A percentile compares a stretch with the other conserved stretches of the same genome.
Evolutionary conservation across 176 grass and related monocot species (phyloP).

Genomic region (Musa beccarii): DNA sequence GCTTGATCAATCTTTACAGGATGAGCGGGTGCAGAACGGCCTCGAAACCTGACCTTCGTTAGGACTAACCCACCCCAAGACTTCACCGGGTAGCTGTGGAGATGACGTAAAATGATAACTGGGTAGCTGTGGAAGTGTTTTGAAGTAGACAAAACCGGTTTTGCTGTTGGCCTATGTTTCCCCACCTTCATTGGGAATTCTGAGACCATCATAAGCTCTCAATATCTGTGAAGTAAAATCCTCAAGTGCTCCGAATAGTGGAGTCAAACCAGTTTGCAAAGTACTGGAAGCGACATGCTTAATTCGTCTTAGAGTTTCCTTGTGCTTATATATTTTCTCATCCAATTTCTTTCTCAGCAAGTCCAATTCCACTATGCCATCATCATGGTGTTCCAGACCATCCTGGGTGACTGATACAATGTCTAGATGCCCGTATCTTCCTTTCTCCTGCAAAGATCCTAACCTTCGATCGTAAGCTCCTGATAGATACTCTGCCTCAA

Average conservation of each 20-base stretch:
- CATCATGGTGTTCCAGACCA: constrained; percentile 19
- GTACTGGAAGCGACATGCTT: constrained; percentile 43
- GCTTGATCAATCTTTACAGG: no score
- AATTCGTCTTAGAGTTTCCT: constrained; percentile 33
- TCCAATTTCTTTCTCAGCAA: constrained; percentile 41
- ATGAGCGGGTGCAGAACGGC: background rate
- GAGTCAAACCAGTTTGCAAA: constrained; percentile 49
- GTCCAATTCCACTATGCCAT: constrained; percentile 25
- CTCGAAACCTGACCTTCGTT: background rate
- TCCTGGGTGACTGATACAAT: constrained; percentile 21
- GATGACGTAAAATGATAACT: no score
- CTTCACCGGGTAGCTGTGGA: no score
- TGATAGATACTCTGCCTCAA: constrained; percentile 37
- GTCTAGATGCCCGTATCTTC: constrained; percentile 18
- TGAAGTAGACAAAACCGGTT: background rate
- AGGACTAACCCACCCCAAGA: no score
- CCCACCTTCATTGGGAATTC: constrained; percentile 21
- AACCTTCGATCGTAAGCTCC: constrained; percentile 36
- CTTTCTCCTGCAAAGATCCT: constrained; percentile 29
- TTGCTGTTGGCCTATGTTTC: constrained; percentile 3
- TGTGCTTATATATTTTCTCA: constrained; percentile 41
- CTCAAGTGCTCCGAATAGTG: constrained; percentile 43
- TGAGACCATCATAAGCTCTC: constrained; percentile 37
- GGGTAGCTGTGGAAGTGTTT: no score
- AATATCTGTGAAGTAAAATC: constrained; percentile 41